Conservation (phyloP, 2,329 filamentous ascomycete species). For the Trichoderma aggressivum region DNA sequence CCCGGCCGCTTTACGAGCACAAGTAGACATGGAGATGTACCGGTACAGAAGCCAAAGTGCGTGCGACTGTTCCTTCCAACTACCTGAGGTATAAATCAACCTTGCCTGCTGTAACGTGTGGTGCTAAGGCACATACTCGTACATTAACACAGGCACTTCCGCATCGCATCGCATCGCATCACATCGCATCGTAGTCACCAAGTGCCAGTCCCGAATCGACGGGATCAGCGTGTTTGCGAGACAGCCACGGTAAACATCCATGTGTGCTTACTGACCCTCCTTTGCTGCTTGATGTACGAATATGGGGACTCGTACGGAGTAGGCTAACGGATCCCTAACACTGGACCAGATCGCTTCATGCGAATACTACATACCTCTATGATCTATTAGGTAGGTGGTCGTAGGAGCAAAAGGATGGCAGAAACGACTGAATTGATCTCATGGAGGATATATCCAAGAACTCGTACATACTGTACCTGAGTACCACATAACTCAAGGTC, state of each 20-base stretch:
- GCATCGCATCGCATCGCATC: background rate
- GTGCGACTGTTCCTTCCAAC: background rate
- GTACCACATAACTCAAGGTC: background rate
- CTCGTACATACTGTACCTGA: background rate
- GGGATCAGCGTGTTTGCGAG: background rate
- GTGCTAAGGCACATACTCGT: no score
- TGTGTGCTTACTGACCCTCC: background rate
- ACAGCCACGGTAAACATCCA: background rate
- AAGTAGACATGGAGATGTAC: background rate
- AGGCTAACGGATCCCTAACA: background rate
- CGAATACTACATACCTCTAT: background rate
- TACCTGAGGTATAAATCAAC: background rate
- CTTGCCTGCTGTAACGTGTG: background rate
- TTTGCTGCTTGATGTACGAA: background rate
- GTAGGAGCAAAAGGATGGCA: background rate
- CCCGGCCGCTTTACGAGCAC: background rate
- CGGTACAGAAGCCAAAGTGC: background rate
- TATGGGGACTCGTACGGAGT: background rate
- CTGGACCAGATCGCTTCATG: background rate
- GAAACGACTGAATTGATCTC: background rate
- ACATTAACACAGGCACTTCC: background rate
- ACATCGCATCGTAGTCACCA: background rate
- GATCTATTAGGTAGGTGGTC: background rate
- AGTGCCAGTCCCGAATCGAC: slow-evolving; percentile 12
- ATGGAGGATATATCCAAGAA: background rate